Conservation (phyloP, 495 filamentous ascomycete genomes). For the Tirmania nivea region DNA sequence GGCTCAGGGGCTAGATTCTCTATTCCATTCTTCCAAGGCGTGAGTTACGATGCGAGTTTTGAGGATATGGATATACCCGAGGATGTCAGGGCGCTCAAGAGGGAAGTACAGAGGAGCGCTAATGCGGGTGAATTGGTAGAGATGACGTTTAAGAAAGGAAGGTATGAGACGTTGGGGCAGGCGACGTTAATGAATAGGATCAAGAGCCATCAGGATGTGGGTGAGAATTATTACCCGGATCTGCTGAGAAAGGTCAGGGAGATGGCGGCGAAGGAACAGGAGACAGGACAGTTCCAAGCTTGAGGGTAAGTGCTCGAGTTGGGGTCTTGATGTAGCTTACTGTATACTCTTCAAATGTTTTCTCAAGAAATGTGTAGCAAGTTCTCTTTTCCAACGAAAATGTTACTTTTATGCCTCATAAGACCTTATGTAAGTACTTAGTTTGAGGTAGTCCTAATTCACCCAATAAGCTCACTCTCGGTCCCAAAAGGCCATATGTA, state of each 20-base stretch:
- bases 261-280: not conserved
- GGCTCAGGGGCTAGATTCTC: constrained; percentile 55
- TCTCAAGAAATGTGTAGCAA: too few relatives aligned
- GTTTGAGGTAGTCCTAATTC: too few relatives aligned
- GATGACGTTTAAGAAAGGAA: constrained; percentile 52
- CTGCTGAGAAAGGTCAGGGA: constrained; percentile 27
- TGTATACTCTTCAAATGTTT: too few relatives aligned
- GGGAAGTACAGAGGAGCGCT: not conserved
- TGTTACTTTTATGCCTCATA: too few relatives aligned
- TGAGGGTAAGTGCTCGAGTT: too few relatives aligned
- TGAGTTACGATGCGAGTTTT: constrained; percentile 59
- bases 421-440: too few relatives aligned
- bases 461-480: too few relatives aligned
- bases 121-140: constrained; percentile 42
- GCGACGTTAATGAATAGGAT: constrained; percentile 72
- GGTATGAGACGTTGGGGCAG: constrained; percentile 50
- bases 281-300: too few relatives aligned
- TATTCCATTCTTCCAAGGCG: constrained; percentile 85
- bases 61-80: constrained; percentile 53
- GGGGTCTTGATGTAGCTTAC: too few relatives aligned
- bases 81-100: constrained; percentile 34
- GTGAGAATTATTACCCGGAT: constrained; percentile 64
- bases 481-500: too few relatives aligned
- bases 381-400: too few relatives aligned
- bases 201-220: constrained; percentile 77